A percentile compares a stretch with the other conserved stretches of the same genome.
These are phyloP conservation scores for Typha latifolia DNA, from an alignment of 176 grass and related monocot genomes.

Conservation along the genomic window DNA sequence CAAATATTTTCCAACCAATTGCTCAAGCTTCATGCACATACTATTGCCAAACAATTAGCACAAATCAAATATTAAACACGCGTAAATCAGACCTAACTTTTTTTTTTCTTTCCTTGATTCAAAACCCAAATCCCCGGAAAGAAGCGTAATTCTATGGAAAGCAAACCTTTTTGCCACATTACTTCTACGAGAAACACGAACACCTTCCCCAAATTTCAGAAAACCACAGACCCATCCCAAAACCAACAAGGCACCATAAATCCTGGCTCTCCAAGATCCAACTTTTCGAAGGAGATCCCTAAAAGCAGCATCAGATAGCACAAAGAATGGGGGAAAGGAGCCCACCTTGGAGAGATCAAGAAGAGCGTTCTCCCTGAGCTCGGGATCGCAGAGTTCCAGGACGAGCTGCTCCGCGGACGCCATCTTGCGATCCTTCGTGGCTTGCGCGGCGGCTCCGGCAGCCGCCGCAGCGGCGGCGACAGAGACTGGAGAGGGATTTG, in stretches of 20 bases:
- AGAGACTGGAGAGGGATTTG: slow-evolving; percentile 16
- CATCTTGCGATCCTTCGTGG: slow-evolving; percentile 48
- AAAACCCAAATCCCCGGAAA: background rate
- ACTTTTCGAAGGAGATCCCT: background rate
- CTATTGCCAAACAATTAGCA: too few species aligned
- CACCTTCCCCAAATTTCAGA: too few species aligned
- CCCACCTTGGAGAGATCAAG: slow-evolving; percentile 62
- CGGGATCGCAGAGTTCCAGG: slow-evolving; percentile 67
- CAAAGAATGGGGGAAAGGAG: background rate
- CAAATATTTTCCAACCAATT: background rate
- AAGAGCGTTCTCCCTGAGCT: slow-evolving; percentile 66
- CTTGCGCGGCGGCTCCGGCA: background rate
- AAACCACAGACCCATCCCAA: too few species aligned
- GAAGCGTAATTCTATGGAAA: background rate
- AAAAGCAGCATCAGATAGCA: background rate
- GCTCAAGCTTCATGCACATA: too few species aligned
- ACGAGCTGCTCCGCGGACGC: slow-evolving; percentile 71
- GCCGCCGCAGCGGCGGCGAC: slow-evolving; percentile 1
- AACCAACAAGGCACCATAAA: background rate
- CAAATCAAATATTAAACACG: too few species aligned
- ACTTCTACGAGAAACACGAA: background rate
- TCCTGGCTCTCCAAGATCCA: background rate
- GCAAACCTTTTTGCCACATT: background rate
- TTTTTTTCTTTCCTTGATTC: background rate
- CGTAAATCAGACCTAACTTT: background rate